Evolutionary conservation across 2,329 filamentous ascomycete genomes (phyloP).

Genomic region (Trichophyton rubrum): DNA sequence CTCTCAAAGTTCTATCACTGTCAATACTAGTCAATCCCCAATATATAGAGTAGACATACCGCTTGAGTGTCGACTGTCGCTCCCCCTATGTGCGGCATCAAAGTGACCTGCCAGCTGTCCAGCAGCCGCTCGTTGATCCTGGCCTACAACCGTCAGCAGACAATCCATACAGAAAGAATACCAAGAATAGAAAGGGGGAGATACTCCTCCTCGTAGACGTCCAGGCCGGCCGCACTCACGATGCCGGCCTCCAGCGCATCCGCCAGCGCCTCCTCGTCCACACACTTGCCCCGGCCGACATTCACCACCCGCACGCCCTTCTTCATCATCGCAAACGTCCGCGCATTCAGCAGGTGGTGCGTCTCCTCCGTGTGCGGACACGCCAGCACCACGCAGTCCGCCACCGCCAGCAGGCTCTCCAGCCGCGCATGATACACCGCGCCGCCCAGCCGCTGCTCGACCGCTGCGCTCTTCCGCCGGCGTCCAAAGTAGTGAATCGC

Average conservation of each 20-base stretch:
- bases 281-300: constrained; percentile 60
- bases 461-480: constrained; percentile 3
- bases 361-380: constrained; percentile 39
- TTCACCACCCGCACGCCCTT: constrained; percentile 59
- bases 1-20: constrained; percentile 13
- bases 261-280: constrained; percentile 62
- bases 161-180: neutral
- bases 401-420: constrained; percentile 9
- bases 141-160: constrained; percentile 4
- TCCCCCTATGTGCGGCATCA: constrained; percentile 14
- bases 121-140: constrained; percentile 12
- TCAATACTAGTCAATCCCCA: neutral
- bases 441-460: constrained; percentile 9
- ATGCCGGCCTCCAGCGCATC: constrained; percentile 51
- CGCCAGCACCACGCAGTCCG: constrained; percentile 13
- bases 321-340: constrained; percentile 60
- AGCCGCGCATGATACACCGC: constrained; percentile 12
- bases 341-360: constrained; percentile 54
- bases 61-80: constrained; percentile 10
- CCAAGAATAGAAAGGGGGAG: too few relatives aligned
- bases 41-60: constrained; percentile 7
- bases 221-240: constrained; percentile 55
- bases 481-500: constrained; percentile 13
- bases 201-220: constrained; percentile 61
- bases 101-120: constrained; percentile 13